A percentile compares a stretch with the other conserved stretches of the same genome.
Evolutionary conservation across 148 eudicot genomes (phyloP).

Genomic region (Nepenthes gracilis): DNA sequence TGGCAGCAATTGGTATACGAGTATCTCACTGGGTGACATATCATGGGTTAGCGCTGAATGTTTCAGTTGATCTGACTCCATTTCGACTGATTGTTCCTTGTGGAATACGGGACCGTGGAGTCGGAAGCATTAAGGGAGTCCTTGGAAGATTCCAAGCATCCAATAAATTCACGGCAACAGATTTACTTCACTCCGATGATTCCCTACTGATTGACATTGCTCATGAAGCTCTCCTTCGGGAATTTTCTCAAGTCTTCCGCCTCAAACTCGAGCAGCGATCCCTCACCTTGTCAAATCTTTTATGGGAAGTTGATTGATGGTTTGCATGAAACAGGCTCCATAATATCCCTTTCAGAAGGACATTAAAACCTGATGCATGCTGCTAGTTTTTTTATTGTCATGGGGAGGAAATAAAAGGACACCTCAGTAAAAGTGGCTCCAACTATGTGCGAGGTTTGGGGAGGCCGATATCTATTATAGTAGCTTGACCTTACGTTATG

Average conservation of each 20-base stretch:
- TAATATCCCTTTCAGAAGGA: too few relatives aligned
- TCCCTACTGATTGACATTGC: constrained; percentile 34
- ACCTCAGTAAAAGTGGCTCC: too few relatives aligned
- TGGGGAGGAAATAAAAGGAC: too few relatives aligned
- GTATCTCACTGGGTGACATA: constrained; percentile 76
- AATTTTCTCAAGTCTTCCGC: constrained; percentile 74
- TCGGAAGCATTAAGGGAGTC: constrained; percentile 69
- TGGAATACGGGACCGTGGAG: constrained; percentile 65
- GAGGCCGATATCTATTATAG: too few relatives aligned
- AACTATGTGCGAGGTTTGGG: too few relatives aligned
- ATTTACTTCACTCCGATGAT: constrained; percentile 20
- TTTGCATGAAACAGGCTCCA: too few relatives aligned
- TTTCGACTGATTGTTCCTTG: constrained; percentile 76
- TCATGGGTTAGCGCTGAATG: constrained; percentile 91
- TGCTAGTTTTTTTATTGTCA: too few relatives aligned
- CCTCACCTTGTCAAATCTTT: too few relatives aligned
- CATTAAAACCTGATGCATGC: too few relatives aligned
- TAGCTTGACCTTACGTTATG: too few relatives aligned
- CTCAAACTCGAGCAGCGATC: constrained; percentile 30
- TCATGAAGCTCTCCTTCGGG: constrained; percentile 33
- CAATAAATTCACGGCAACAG: constrained; percentile 6
- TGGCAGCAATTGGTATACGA: constrained; percentile 81
- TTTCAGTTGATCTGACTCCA: constrained; percentile 63
- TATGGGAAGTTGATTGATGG: too few relatives aligned
- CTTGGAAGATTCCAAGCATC: constrained; percentile 20